A percentile compares a stretch with the other conserved stretches of the same genome.
Evolutionary conservation across 2,329 filamentous ascomycete species (phyloP).

Genomic region (Colletotrichum melonis): DNA sequence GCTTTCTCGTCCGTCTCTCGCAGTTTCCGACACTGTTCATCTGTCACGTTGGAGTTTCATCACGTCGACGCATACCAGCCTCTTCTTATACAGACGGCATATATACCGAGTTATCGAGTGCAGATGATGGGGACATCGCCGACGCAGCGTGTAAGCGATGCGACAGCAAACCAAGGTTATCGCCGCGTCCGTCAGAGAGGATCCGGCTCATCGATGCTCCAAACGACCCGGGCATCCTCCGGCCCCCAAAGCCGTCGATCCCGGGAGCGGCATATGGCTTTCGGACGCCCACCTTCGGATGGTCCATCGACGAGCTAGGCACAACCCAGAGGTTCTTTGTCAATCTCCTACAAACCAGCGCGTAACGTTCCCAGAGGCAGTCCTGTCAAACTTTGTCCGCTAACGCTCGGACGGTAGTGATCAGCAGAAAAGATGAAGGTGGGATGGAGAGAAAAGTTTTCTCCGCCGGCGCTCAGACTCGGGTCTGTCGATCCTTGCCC

Average conservation of each 20-base stretch:
- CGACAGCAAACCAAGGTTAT: background rate
- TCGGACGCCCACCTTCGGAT: background rate
- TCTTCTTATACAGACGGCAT: background rate
- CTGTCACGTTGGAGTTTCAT: conserved; percentile 14
- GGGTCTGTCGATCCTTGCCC: conserved; percentile 7
- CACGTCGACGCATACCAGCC: background rate
- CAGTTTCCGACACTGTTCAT: background rate
- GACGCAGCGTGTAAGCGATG: conserved; percentile 5
- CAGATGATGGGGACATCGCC: background rate
- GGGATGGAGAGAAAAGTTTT: background rate
- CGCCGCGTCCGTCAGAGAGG: background rate
- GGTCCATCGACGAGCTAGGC: conserved; percentile 3
- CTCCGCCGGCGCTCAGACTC: conserved; percentile 17
- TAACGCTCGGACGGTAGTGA: conserved; percentile 24
- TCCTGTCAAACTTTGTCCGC: conserved; percentile 9
- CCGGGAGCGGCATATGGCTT: background rate
- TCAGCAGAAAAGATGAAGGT: conserved; percentile 4
- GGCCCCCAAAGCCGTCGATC: background rate
- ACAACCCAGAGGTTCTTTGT: conserved; percentile 6
- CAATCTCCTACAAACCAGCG: conserved; percentile 11
- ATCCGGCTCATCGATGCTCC: conserved; percentile 1
- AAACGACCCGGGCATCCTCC: background rate
- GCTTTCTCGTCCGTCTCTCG: background rate
- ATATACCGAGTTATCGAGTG: background rate
- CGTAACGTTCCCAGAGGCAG: conserved; percentile 1